Percentiles rank a stretch among this genome's conserved stretches.
These are phyloP conservation scores for Cicer bijugum DNA, from an alignment of 306 rosid genomes.

Conservation along the genomic window DNA sequence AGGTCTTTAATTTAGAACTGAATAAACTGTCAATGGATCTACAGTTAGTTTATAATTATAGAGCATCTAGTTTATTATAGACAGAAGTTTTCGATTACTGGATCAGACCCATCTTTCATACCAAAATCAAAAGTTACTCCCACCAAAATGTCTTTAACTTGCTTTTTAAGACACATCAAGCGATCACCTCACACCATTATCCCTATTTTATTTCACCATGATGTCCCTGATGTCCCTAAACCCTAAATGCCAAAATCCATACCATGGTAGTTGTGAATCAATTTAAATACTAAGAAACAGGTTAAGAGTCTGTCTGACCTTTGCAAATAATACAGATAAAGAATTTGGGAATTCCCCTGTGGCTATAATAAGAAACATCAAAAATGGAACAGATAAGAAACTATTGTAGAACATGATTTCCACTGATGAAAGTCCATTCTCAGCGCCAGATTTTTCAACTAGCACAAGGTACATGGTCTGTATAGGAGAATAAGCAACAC, in stretches of 20 bases:
- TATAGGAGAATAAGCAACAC: slow-evolving; percentile 39
- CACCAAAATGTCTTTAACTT: slow-evolving; percentile 1
- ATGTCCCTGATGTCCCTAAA: neutral
- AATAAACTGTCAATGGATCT: slow-evolving; percentile 4
- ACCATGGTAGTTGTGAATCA: slow-evolving; percentile 23
- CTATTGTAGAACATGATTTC: slow-evolving; percentile 98
- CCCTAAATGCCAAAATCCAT: slow-evolving; percentile 27
- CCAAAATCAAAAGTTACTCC: slow-evolving; percentile 23
- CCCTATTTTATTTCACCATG: neutral
- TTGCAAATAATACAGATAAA: slow-evolving; percentile 68
- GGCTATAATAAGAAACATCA: slow-evolving; percentile 81
- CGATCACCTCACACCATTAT: neutral
- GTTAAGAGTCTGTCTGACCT: slow-evolving; percentile 65
- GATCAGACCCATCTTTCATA: slow-evolving; percentile 1
- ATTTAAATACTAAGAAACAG: slow-evolving; percentile 29
- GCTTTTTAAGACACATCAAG: slow-evolving; percentile 22
- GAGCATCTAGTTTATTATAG: neutral
- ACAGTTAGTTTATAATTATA: slow-evolving; percentile 10
- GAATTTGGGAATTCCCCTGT: slow-evolving; percentile 93
- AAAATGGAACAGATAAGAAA: slow-evolving; percentile 87
- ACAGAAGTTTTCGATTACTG: neutral
- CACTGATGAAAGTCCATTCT: slow-evolving; percentile 84
- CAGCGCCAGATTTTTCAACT: slow-evolving; percentile 97
- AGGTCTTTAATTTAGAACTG: slow-evolving; percentile 28
- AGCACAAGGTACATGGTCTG: slow-evolving; percentile 98